A percentile compares a stretch with the other conserved stretches of the same genome.
These are phyloP conservation scores for Avena atlantica DNA, from an alignment of 176 grass and related monocot species.

Conservation along the genomic window DNA sequence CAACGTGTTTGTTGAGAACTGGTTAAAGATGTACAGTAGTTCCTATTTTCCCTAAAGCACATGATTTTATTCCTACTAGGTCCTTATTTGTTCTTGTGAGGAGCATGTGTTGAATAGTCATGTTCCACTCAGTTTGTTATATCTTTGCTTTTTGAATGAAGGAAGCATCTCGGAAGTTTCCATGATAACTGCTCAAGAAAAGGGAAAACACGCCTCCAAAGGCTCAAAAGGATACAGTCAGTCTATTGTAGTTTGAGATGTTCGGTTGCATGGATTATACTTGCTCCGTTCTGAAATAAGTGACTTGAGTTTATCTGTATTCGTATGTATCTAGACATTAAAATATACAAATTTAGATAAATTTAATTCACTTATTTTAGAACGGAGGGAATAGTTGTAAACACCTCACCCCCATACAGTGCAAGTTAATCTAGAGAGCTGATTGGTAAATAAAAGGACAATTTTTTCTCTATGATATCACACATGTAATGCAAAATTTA, in stretches of 20 bases:
- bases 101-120: constrained; percentile 29
- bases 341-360: too few relatives aligned
- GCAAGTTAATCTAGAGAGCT: too few relatives aligned
- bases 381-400: too few relatives aligned
- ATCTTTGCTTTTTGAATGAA: constrained; percentile 27
- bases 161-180: constrained; percentile 49
- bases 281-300: too few relatives aligned
- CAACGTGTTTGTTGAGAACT: constrained; percentile 31
- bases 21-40: constrained; percentile 10
- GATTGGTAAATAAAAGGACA: too few relatives aligned
- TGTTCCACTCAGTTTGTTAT: constrained; percentile 27
- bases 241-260: not conserved
- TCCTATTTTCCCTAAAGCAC: constrained; percentile 37
- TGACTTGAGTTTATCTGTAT: too few relatives aligned
- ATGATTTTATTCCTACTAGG: constrained; percentile 42
- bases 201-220: not conserved
- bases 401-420: too few relatives aligned
- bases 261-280: not conserved
- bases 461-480: too few relatives aligned
- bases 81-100: constrained; percentile 46
- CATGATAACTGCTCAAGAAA: not conserved
- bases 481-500: too few relatives aligned
- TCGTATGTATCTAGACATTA: too few relatives aligned
- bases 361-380: too few relatives aligned
- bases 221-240: constrained; percentile 30